Conservation (phyloP, 805 yeast genomes). For the Ogataea angusta region DNA sequence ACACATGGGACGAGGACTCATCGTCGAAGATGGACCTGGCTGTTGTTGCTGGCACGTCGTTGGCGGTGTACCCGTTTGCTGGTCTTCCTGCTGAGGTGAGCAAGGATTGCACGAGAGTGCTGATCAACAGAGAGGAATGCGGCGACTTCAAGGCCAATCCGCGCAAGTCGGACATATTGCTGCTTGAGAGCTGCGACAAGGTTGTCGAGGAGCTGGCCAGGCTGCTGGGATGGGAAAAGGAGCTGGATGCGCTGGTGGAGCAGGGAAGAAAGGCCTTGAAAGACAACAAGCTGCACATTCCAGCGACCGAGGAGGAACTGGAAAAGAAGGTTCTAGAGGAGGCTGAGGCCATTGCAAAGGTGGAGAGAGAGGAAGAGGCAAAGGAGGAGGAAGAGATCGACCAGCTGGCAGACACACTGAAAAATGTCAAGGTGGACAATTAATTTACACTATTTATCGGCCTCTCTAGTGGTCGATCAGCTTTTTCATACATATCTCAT, state of each 20-base stretch:
- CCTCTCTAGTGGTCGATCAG: slow-evolving; percentile 14
- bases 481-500: slow-evolving; percentile 40
- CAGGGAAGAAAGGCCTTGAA: slow-evolving; percentile 21
- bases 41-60: slow-evolving; percentile 88
- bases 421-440: slow-evolving; percentile 14
- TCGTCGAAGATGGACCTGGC: slow-evolving; percentile 57
- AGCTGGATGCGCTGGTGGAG: slow-evolving; percentile 42
- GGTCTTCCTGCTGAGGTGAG: slow-evolving; percentile 67
- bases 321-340: slow-evolving; percentile 28
- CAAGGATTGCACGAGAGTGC: slow-evolving; percentile 47
- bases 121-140: slow-evolving; percentile 72
- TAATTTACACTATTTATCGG: slow-evolving; percentile 1
- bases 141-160: slow-evolving; percentile 62
- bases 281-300: slow-evolving; percentile 4
- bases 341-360: slow-evolving; percentile 26
- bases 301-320: slow-evolving; percentile 10
- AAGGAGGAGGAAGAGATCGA: slow-evolving; percentile 22
- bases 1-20: slow-evolving; percentile 58
- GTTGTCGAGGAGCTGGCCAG: slow-evolving; percentile 53
- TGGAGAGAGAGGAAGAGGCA: slow-evolving; percentile 16
- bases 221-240: slow-evolving; percentile 62
- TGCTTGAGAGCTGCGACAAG: slow-evolving; percentile 64
- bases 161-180: slow-evolving; percentile 58
- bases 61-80: slow-evolving; percentile 90
- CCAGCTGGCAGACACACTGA: slow-evolving; percentile 12